Percentiles rank a stretch among this genome's conserved stretches.
phyloP scores from a whole-genome alignment of 345 rosid genomes.

The Salix koriyanagi region DNA sequence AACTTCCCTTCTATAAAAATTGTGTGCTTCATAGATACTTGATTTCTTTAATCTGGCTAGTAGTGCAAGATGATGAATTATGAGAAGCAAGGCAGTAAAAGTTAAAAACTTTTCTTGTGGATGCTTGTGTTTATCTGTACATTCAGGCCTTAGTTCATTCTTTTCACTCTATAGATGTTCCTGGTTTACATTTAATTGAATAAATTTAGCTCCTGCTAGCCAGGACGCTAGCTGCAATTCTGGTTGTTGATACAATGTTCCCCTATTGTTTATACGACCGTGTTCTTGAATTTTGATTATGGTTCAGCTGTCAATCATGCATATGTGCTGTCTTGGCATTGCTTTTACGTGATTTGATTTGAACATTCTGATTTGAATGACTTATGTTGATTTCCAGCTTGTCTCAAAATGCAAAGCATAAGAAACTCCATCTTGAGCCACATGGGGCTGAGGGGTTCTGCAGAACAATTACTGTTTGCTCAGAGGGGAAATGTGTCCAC shows the following conservation, averaged over 20 bases:
- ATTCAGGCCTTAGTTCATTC: neutral
- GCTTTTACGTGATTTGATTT: neutral
- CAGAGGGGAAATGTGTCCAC: constrained; percentile 25
- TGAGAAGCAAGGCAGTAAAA: neutral
- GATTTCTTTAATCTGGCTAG: neutral
- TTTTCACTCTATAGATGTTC: neutral
- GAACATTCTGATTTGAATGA: neutral
- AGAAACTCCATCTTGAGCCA: constrained; percentile 44
- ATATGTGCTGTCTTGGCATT: neutral
- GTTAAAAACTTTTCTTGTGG: neutral
- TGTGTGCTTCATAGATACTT: neutral
- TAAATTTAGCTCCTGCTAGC: neutral
- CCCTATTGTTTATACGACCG: neutral
- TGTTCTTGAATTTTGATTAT: neutral
- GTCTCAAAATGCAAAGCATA: constrained; percentile 35
- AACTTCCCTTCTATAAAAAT: neutral
- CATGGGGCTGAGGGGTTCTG: constrained; percentile 36
- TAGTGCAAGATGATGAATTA: neutral
- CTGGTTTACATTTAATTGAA: neutral
- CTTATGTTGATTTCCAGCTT: constrained; percentile 6
- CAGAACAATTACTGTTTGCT: neutral
- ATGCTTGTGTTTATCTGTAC: neutral
- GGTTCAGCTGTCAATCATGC: neutral
- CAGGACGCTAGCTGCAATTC: neutral
- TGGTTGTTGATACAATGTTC: neutral